Conservation (phyloP, 1,284 basidiomycete species). For the Exobasidium rhododendri region DNA sequence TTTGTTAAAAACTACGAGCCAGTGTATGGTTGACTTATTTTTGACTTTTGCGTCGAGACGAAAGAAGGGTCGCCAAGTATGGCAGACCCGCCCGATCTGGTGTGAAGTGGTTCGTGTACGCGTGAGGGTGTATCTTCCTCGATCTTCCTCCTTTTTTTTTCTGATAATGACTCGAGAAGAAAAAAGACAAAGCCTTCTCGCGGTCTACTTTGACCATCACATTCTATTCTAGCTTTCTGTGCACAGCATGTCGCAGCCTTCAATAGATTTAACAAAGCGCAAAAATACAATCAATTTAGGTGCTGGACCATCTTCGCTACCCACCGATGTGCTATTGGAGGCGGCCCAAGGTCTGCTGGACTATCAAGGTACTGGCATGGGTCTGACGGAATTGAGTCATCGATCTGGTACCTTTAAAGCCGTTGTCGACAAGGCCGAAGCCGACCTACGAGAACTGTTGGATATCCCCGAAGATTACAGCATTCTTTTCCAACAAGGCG, state of each 20-base stretch:
- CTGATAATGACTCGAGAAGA: no score
- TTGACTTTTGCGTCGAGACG: no score
- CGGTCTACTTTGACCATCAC: no score
- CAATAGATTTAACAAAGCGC: conserved; percentile 19
- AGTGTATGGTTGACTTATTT: no score
- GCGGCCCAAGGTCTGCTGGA: conserved; percentile 50
- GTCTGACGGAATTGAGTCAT: conserved; percentile 52
- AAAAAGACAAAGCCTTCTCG: no score
- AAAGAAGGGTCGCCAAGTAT: no score
- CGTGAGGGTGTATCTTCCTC: no score
- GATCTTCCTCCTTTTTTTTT: no score
- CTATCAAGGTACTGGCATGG: conserved; percentile 48
- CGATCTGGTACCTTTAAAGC: conserved; percentile 48
- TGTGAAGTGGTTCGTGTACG: no score
- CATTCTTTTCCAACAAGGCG: conserved; percentile 51
- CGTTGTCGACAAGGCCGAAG: conserved; percentile 46
- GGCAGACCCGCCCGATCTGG: no score
- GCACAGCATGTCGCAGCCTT: conserved; percentile 3
- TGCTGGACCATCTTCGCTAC: conserved; percentile 50
- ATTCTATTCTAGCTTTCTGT: background rate
- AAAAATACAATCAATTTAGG: conserved; percentile 51
- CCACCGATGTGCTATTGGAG: conserved; percentile 48
- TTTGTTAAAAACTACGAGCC: no score
- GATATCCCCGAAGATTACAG: conserved; percentile 45
- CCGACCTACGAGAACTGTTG: conserved; percentile 42